These are phyloP conservation scores for Gautieria morchelliformis DNA, from an alignment of 768 basidiomycete genomes.

Conservation along the genomic window DNA sequence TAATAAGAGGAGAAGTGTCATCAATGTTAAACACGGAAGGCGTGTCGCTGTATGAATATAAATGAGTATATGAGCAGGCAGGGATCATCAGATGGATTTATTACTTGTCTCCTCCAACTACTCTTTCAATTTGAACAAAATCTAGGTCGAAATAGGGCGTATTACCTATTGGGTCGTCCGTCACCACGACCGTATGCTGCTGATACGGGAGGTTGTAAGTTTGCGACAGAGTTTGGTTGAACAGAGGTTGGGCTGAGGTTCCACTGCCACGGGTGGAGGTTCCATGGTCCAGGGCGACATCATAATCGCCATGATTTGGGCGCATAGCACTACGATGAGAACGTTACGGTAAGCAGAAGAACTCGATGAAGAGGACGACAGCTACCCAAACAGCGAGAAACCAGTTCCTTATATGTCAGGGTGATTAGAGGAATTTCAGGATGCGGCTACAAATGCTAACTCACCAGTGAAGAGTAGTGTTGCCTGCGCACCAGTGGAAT, in stretches of 20 bases:
- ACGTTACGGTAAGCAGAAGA: not conserved
- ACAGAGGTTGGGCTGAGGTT: too few species aligned
- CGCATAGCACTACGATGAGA: conserved; percentile 34
- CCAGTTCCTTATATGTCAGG: not conserved
- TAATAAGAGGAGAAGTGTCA: not conserved
- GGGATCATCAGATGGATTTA: not conserved
- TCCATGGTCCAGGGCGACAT: conserved; percentile 30
- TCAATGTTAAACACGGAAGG: not conserved
- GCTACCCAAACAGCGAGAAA: conserved; percentile 5
- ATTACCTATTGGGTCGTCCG: conserved; percentile 18
- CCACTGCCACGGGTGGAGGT: conserved; percentile 4
- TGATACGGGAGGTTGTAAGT: conserved; percentile 23
- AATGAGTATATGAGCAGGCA: conserved; percentile 11
- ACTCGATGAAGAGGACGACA: not conserved
- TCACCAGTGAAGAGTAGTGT: not conserved
- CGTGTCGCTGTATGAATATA: not conserved
- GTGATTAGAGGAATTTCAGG: not conserved
- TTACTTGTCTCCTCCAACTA: not conserved
- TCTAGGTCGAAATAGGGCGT: conserved; percentile 35
- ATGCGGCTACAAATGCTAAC: not conserved
- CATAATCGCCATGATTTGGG: conserved; percentile 35
- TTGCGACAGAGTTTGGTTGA: conserved; percentile 28
- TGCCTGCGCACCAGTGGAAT: not conserved
- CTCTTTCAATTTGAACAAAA: conserved; percentile 25
- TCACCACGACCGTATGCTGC: conserved; percentile 30